Base-by-base conservation (phyloP, 2,329 filamentous ascomycete genomes). In the Tympanopsis confertula region DNA sequence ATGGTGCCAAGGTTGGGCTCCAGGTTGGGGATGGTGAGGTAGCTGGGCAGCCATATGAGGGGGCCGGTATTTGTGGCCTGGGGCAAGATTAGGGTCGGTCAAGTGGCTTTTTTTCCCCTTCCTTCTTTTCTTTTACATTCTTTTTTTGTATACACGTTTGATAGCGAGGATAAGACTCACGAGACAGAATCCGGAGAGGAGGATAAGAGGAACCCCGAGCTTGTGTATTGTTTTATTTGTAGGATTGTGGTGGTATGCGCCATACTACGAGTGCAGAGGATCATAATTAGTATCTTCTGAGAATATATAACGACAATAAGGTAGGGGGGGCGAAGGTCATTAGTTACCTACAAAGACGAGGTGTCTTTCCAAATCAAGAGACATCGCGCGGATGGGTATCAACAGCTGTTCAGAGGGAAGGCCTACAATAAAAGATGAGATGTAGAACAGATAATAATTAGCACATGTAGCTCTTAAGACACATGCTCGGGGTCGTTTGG, bases 191-290 rank as follows among this genome's bases (percentile, higher is more conserved):
- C 66, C 71, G 2, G 82, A 79, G 52, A 84, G 68, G 38, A 89
- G 61, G 41, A 91, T 82, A 39, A 83, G 58, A 33, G 85, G 85
- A 40, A 91, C 84, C 55, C 82, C 89, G 41, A 76, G 65, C 63
- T 87, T 80, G 57, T 91, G 85, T 52, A 91, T 88, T 46, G 68
- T 69, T 42, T 88, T 63, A 56, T 91, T 91, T 60, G 83, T 72
- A 35, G 72, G 62, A 59, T 89, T 80, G 53, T 84, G 77, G 60
- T 91, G 85, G 55, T 91, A 89, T 41, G 82, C 74, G 56, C 84
- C 85, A 65, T 91, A 91, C 85, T 91, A 47, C 40, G 47, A 32
- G 24, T 12, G 19, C 37, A 49, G 37, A 48, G 47, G 35, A 37
- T 28, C 14, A 32, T 28, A 20, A 30, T 18, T 17, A 13, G 32